Conservation (phyloP, 2,329 filamentous ascomycete genomes). For the Ceratocystis albifundus region DNA sequence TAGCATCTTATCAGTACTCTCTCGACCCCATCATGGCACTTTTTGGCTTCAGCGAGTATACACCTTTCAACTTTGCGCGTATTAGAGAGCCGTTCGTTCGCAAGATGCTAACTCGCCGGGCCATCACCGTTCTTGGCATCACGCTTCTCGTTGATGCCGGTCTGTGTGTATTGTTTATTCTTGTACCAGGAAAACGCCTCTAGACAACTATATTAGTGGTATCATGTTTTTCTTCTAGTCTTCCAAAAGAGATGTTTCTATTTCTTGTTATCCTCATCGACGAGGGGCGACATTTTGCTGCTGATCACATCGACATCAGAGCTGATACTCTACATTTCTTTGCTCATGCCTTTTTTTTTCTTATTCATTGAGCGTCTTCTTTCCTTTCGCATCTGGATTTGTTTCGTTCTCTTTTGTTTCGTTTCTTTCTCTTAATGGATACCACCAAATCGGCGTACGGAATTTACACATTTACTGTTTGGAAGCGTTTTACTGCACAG, state of each 20-base stretch:
- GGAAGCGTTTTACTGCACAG: conserved; percentile 12
- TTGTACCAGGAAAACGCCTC: conserved; percentile 79
- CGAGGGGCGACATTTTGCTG: neutral
- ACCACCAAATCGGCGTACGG: conserved; percentile 20
- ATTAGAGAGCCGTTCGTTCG: conserved; percentile 87
- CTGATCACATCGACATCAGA: neutral
- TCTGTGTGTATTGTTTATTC: conserved; percentile 82
- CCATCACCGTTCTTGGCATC: conserved; percentile 66
- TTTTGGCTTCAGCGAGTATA: conserved; percentile 88
- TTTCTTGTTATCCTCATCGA: neutral
- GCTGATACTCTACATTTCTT: neutral
- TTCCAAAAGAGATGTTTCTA: neutral
- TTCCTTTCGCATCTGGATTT: neutral
- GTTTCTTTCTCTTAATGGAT: conserved; percentile 17
- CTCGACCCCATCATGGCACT: conserved; percentile 85
- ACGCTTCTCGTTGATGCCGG: conserved; percentile 67
- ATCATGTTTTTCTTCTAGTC: neutral
- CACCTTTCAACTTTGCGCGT: conserved; percentile 78
- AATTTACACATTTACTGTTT: conserved; percentile 5
- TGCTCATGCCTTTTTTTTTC: neutral
- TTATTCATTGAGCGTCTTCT: neutral
- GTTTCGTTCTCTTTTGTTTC: conserved; percentile 7
- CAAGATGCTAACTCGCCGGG: conserved; percentile 70
- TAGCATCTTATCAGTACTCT: conserved; percentile 88
- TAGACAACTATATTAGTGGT: conserved; percentile 31